These are phyloP conservation scores for Austroboletus niveus DNA, from an alignment of 1,284 basidiomycete species.

Conservation along the genomic window DNA sequence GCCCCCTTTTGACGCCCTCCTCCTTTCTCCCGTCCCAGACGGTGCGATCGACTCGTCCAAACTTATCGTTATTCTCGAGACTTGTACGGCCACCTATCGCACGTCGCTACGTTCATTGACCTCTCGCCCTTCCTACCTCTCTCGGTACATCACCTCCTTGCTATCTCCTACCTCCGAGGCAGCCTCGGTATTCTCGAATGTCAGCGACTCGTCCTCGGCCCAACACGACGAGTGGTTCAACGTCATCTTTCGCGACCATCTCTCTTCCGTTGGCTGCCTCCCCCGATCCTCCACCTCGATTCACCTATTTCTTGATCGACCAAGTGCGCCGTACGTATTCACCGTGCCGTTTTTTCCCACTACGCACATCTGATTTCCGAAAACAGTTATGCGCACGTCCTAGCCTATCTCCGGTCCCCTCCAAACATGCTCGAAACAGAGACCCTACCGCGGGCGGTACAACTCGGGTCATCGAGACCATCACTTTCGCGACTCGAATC, in stretches of 20 bases:
- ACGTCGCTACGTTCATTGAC: constrained; percentile 64
- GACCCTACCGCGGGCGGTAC: constrained; percentile 57
- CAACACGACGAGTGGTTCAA: constrained; percentile 36
- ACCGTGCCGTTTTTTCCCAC: constrained; percentile 10
- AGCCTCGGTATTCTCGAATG: constrained; percentile 51
- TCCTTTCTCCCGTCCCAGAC: constrained; percentile 58
- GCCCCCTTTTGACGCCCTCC: constrained; percentile 60
- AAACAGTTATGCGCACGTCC: constrained; percentile 62
- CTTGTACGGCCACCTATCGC: constrained; percentile 59
- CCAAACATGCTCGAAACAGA: constrained; percentile 45
- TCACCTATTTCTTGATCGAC: constrained; percentile 78
- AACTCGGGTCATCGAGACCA: constrained; percentile 41
- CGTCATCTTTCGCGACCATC: constrained; percentile 53
- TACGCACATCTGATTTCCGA: no score
- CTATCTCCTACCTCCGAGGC: constrained; percentile 42
- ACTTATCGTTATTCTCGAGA: constrained; percentile 67
- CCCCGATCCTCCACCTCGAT: constrained; percentile 46
- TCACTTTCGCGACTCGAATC: constrained; percentile 54
- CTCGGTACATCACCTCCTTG: constrained; percentile 52
- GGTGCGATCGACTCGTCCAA: constrained; percentile 52
- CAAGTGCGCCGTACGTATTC: constrained; percentile 68
- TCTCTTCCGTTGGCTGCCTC: constrained; percentile 55
- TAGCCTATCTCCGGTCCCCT: constrained; percentile 65
- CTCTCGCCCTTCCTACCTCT: constrained; percentile 65
- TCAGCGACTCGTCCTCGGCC: constrained; percentile 34